Evolutionary conservation across 306 rosid species (phyloP).

Genomic region (Parietaria judaica): DNA sequence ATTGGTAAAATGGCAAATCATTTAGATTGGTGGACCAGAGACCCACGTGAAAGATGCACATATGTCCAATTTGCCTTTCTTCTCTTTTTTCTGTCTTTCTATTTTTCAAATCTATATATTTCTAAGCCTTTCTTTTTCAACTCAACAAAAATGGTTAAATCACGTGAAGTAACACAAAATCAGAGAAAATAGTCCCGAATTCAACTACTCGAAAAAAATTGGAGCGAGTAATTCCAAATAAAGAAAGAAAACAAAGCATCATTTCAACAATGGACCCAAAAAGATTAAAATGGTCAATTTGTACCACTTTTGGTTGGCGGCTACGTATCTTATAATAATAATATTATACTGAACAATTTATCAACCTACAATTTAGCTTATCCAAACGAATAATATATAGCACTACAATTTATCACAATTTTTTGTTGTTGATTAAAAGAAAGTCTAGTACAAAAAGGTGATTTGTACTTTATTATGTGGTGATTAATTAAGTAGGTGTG

Average conservation of each 20-base stretch:
- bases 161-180: constrained; percentile 1
- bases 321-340: background rate
- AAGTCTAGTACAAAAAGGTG: too few relatives aligned
- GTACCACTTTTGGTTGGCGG: background rate
- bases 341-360: too few relatives aligned
- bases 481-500: too few relatives aligned
- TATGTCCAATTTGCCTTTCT: background rate
- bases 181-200: background rate
- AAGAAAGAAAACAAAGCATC: background rate
- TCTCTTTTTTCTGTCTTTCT: background rate
- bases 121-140: background rate
- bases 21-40: background rate
- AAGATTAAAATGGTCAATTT: background rate
- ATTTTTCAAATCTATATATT: background rate
- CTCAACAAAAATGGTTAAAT: background rate
- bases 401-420: too few relatives aligned
- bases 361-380: too few relatives aligned
- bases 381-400: too few relatives aligned
- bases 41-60: constrained; percentile 4
- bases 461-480: too few relatives aligned
- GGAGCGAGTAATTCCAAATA: background rate
- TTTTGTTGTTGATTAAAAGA: too few relatives aligned
- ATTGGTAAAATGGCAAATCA: background rate
- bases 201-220: background rate
- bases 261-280: background rate